A percentile compares a stretch with the other conserved stretches of the same genome.
These are phyloP conservation scores for Leccinum imitatum DNA, from an alignment of 768 basidiomycete species.

Conservation along the genomic window DNA sequence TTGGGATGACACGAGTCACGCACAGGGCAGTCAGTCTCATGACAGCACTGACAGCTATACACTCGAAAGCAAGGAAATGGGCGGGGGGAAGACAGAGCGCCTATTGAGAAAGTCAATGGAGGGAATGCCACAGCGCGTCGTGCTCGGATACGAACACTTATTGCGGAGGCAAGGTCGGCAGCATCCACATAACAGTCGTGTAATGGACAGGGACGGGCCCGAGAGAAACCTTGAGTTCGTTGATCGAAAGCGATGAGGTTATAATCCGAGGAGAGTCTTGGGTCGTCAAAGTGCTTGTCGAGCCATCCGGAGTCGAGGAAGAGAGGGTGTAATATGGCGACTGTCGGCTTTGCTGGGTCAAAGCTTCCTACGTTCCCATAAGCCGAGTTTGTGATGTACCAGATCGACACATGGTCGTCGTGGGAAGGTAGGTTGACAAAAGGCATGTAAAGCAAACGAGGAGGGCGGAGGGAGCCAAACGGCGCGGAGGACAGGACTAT, in stretches of 20 bases:
- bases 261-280: constrained; percentile 52
- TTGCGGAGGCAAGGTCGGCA: constrained; percentile 69
- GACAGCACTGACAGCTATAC: constrained; percentile 53
- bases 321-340: constrained; percentile 66
- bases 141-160: constrained; percentile 46
- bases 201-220: constrained; percentile 48
- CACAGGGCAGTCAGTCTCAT: constrained; percentile 67
- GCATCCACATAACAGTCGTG: constrained; percentile 80
- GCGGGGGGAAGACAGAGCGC: constrained; percentile 61
- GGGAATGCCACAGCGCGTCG: not conserved
- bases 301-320: constrained; percentile 73
- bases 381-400: constrained; percentile 66
- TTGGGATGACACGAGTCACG: constrained; percentile 28
- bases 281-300: constrained; percentile 63
- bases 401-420: constrained; percentile 69
- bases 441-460: constrained; percentile 51
- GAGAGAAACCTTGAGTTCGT: constrained; percentile 60
- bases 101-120: constrained; percentile 33
- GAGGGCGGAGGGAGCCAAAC: constrained; percentile 31
- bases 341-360: constrained; percentile 60
- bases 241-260: constrained; percentile 79
- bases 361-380: constrained; percentile 64
- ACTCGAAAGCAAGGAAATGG: constrained; percentile 72
- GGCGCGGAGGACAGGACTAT: constrained; percentile 4
- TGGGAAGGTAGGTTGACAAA: constrained; percentile 61